These are phyloP conservation scores for Mycena pura DNA, from an alignment of 768 basidiomycete genomes.

Conservation along the genomic window DNA sequence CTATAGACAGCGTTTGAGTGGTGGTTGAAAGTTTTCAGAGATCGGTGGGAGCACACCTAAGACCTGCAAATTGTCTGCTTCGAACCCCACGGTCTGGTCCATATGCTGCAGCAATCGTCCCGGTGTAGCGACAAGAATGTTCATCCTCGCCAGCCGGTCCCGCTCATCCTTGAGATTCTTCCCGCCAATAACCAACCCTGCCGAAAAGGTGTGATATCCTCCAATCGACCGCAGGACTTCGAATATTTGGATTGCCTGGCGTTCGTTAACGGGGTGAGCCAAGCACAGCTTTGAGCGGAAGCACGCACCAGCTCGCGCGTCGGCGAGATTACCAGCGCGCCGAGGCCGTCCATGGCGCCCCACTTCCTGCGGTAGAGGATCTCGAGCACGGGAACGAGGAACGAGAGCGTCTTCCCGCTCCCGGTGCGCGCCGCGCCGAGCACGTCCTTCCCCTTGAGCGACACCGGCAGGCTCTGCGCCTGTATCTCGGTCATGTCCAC, in stretches of 20 bases:
- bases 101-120: constrained; percentile 95
- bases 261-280: not conserved
- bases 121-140: constrained; percentile 97
- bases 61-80: constrained; percentile 87
- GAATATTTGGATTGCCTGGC: constrained; percentile 96
- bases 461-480: constrained; percentile 85
- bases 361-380: constrained; percentile 89
- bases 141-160: constrained; percentile 90
- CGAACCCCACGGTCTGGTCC: constrained; percentile 97
- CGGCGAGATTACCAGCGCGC: constrained; percentile 92
- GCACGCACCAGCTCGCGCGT: constrained; percentile 85
- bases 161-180: constrained; percentile 94
- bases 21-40: not conserved
- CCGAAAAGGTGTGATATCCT: constrained; percentile 89
- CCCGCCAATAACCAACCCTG: constrained; percentile 94
- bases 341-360: constrained; percentile 91
- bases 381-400: constrained; percentile 93
- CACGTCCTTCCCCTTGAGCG: constrained; percentile 95
- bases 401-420: constrained; percentile 95
- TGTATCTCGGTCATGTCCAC: constrained; percentile 93
- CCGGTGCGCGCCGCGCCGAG: constrained; percentile 97
- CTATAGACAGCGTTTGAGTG: constrained; percentile 44
- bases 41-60: constrained; percentile 64
- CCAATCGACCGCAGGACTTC: constrained; percentile 95
- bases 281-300: not conserved